These are phyloP conservation scores for Sporothrix brunneoviolacea DNA, from an alignment of 2,329 filamentous ascomycete species.

Conservation along the genomic window DNA sequence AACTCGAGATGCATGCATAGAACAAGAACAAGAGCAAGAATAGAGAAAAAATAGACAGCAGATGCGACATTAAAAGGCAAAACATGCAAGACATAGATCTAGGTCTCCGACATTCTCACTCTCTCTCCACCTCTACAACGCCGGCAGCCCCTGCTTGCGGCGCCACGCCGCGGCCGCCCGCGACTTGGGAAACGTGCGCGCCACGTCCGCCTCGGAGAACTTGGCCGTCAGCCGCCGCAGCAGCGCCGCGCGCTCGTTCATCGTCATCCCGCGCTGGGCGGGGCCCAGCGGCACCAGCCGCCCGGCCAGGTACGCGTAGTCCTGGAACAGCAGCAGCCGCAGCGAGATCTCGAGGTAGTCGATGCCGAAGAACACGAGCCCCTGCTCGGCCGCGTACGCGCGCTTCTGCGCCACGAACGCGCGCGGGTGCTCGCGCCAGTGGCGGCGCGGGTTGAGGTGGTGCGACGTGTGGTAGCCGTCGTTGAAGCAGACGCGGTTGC, in stretches of 20 bases:
- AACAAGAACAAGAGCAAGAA: too few species aligned
- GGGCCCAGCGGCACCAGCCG: conserved; percentile 68
- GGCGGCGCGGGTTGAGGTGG: conserved; percentile 68
- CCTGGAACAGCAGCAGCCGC: conserved; percentile 61
- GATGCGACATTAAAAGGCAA: too few species aligned
- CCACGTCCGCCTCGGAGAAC: conserved; percentile 61
- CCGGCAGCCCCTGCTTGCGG: conserved; percentile 15
- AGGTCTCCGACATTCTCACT: too few species aligned
- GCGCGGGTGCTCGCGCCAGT: conserved; percentile 74
- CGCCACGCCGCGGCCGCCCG: conserved; percentile 17
- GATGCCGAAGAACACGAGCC: conserved; percentile 73
- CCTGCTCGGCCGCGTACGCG: conserved; percentile 58
- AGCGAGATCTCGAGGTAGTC: conserved; percentile 74
- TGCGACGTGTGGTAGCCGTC: conserved; percentile 79
- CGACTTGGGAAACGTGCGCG: conserved; percentile 41
- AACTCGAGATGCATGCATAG: too few species aligned
- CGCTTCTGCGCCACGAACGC: conserved; percentile 65
- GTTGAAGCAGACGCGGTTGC: conserved; percentile 76
- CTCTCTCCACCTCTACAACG: background rate
- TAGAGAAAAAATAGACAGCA: too few species aligned
- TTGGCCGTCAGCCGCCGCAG: conserved; percentile 56
- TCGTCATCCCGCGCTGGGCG: conserved; percentile 56
- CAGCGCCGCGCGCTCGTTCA: conserved; percentile 57
- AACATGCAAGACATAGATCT: too few species aligned
- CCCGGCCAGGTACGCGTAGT: conserved; percentile 62